Evolutionary conservation across 2,329 filamentous ascomycete genomes (phyloP).

Genomic region (Teratosphaeria epicoccoides): DNA sequence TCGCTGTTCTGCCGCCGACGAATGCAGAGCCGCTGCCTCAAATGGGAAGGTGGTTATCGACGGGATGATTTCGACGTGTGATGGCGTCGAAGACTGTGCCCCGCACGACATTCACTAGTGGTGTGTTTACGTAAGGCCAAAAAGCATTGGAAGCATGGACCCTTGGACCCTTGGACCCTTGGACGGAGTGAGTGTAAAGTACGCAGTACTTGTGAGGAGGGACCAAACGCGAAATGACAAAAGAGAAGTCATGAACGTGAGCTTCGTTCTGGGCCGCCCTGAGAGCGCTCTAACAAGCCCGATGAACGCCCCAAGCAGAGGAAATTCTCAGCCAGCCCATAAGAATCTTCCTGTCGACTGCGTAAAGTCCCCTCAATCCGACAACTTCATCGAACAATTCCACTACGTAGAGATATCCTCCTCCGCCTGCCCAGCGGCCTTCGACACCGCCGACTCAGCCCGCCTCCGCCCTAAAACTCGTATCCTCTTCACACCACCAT

Average conservation of each 20-base stretch:
- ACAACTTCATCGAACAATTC: not conserved
- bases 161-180: too few species aligned
- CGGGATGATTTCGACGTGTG: not conserved
- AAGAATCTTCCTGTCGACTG: too few species aligned
- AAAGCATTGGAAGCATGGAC: not conserved
- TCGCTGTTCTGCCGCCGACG: not conserved
- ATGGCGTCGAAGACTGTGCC: not conserved
- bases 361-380: not conserved
- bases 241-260: too few species aligned
- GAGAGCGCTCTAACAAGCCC: too few species aligned
- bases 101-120: too few species aligned
- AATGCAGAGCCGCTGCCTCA: not conserved
- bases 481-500: conserved; percentile 84
- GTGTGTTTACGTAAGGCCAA: not conserved
- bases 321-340: too few species aligned
- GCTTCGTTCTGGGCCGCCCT: too few species aligned
- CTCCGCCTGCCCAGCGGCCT: not conserved
- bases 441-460: not conserved
- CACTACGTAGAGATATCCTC: not conserved
- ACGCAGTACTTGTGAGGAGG: too few species aligned
- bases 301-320: too few species aligned
- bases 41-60: not conserved
- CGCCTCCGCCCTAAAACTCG: conserved; percentile 56
- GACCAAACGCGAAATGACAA: too few species aligned
- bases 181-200: too few species aligned